Conservation (phyloP, 1,139 yeast species). For the Pichia sorboxylosa region DNA sequence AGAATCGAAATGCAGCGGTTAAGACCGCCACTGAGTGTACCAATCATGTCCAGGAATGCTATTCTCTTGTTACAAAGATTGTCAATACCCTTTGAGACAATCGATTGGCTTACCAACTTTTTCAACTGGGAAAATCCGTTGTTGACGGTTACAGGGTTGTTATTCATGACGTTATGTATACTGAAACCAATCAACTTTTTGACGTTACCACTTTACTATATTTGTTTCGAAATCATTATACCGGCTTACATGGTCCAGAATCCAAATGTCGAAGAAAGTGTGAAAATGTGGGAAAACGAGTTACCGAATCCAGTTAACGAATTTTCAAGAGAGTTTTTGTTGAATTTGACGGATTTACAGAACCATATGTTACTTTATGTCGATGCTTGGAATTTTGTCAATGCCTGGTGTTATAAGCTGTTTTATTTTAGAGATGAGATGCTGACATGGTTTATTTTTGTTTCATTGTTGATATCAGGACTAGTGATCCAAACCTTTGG, state of each 20-base stretch:
- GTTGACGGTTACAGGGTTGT: slow-evolving; percentile 47
- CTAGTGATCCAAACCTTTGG: slow-evolving; percentile 23
- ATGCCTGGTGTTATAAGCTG: slow-evolving; percentile 40
- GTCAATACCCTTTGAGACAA: slow-evolving; percentile 44
- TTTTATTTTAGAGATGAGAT: slow-evolving; percentile 59
- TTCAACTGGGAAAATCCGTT: slow-evolving; percentile 57
- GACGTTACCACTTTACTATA: slow-evolving; percentile 40
- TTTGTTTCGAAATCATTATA: slow-evolving; percentile 47
- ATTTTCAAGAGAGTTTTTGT: slow-evolving; percentile 62
- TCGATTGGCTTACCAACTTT: slow-evolving; percentile 44
- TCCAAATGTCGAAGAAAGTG: slow-evolving; percentile 22
- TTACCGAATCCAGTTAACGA: slow-evolving; percentile 71
- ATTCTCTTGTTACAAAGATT: slow-evolving; percentile 55
- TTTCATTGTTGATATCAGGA: slow-evolving; percentile 23
- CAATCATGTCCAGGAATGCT: slow-evolving; percentile 57
- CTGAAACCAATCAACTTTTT: slow-evolving; percentile 50
- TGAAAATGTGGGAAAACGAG: slow-evolving; percentile 30
- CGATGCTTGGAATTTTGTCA: slow-evolving; percentile 46
- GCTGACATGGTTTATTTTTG: slow-evolving; percentile 42
- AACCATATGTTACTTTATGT: slow-evolving; percentile 69
- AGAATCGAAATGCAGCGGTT: slow-evolving; percentile 47
- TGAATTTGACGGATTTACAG: slow-evolving; percentile 76
- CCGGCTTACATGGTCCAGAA: slow-evolving; percentile 53
- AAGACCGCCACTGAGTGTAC: slow-evolving; percentile 62
- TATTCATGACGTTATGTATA: slow-evolving; percentile 45